phyloP scores from a whole-genome alignment of 345 rosid species.

The Gossypium sturtianum region DNA sequence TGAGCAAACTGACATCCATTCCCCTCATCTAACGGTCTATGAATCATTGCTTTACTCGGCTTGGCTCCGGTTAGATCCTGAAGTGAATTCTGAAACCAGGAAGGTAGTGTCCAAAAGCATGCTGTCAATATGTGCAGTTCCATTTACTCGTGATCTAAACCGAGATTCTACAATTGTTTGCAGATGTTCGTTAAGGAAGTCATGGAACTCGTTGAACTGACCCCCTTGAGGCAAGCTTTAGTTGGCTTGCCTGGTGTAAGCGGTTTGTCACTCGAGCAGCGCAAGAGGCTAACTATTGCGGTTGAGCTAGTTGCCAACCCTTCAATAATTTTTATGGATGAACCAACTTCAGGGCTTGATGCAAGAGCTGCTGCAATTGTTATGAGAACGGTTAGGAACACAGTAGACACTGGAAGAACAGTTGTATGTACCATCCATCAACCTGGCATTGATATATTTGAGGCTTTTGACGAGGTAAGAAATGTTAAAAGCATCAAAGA shows the following conservation, averaged over 20 bases:
- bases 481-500: background rate
- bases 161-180: background rate
- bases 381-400: conserved; percentile 88
- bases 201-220: conserved; percentile 79
- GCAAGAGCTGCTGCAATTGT: conserved; percentile 95
- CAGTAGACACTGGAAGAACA: conserved; percentile 87
- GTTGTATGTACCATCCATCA: conserved; percentile 96
- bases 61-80: conserved; percentile 55
- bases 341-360: conserved; percentile 91
- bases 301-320: conserved; percentile 95
- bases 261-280: conserved; percentile 80
- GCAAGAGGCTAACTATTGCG: conserved; percentile 85
- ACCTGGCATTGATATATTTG: conserved; percentile 85
- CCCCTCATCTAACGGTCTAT: conserved; percentile 68
- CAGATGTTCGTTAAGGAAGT: conserved; percentile 86
- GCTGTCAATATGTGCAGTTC: background rate
- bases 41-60: conserved; percentile 74
- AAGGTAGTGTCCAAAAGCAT: conserved; percentile 32
- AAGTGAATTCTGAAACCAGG: conserved; percentile 40
- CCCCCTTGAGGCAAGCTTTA: conserved; percentile 44
- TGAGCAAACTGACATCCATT: conserved; percentile 76
- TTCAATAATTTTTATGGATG: conserved; percentile 88
- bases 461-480: conserved; percentile 80
- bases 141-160: background rate
- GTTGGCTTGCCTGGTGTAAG: conserved; percentile 83